phyloP scores from a whole-genome alignment of 345 rosid species.

The Gossypium arboreum region DNA sequence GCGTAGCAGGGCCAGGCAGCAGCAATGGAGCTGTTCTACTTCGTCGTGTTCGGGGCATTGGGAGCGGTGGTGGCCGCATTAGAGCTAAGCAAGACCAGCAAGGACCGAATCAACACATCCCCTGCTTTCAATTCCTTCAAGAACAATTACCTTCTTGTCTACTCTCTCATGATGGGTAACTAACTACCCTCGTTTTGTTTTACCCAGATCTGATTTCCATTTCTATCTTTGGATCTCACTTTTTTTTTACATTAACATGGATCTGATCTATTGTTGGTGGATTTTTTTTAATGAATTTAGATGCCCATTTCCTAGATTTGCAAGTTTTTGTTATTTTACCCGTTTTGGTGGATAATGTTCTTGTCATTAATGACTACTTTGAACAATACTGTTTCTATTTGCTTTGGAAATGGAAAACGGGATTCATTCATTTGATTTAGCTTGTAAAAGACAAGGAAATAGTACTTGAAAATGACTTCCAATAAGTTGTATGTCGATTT shows the following conservation, averaged over 20 bases:
- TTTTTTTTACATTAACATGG: neutral
- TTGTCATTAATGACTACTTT: neutral
- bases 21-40: slow-evolving; percentile 70
- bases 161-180: slow-evolving; percentile 92
- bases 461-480: neutral
- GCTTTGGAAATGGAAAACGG: neutral
- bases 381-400: neutral
- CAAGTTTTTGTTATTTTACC: neutral
- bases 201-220: slow-evolving; percentile 7
- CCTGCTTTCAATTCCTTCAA: slow-evolving; percentile 77
- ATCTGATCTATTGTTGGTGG: slow-evolving; percentile 15
- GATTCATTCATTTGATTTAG: slow-evolving; percentile 4
- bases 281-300: neutral
- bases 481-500: neutral
- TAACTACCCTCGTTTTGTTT: neutral
- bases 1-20: neutral
- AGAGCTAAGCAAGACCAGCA: slow-evolving; percentile 69
- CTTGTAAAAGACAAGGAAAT: neutral
- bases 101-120: slow-evolving; percentile 70
- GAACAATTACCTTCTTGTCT: slow-evolving; percentile 80
- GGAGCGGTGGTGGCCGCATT: slow-evolving; percentile 59
- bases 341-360: neutral
- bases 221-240: neutral
- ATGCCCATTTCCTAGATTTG: neutral
- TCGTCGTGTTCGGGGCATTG: slow-evolving; percentile 57